Conservation (phyloP, 495 filamentous ascomycete species). For the Penicillium robsamsonii region DNA sequence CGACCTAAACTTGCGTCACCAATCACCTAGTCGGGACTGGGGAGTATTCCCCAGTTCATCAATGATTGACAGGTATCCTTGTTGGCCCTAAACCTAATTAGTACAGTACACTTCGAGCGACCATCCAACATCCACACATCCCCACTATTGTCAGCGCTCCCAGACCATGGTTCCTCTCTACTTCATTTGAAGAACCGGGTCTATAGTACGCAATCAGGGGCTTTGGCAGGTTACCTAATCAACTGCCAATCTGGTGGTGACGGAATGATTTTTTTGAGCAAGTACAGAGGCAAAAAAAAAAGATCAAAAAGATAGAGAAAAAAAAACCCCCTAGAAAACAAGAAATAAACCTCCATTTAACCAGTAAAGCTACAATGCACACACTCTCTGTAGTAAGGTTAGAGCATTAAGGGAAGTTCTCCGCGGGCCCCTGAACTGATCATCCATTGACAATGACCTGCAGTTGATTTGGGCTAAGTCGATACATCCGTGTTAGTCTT, state of each 20-base stretch:
- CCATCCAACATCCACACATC: constrained; percentile 19
- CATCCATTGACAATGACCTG: constrained; percentile 27
- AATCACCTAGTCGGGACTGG: constrained; percentile 23
- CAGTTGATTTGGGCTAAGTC: constrained; percentile 28
- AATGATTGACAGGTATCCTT: constrained; percentile 31
- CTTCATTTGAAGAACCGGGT: constrained; percentile 32
- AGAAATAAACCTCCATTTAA: neutral
- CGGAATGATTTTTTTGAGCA: neutral
- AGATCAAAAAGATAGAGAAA: neutral
- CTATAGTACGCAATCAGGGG: constrained; percentile 36
- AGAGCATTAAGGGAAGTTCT: constrained; percentile 4
- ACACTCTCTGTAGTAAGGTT: neutral
- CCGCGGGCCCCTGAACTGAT: constrained; percentile 22
- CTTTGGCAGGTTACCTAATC: constrained; percentile 18
- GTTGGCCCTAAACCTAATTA: constrained; percentile 19
- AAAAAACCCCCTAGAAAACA: neutral
- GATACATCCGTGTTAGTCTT: constrained; percentile 33
- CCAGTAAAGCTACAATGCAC: neutral
- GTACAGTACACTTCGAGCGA: constrained; percentile 5
- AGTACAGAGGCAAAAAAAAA: neutral
- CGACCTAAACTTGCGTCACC: constrained; percentile 24
- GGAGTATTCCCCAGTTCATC: constrained; percentile 33
- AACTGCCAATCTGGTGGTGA: neutral
- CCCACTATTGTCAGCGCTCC: constrained; percentile 32
- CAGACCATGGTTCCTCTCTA: constrained; percentile 35